Conservation (phyloP, 148 eudicot genomes). For the Vaccinium darrowii region DNA sequence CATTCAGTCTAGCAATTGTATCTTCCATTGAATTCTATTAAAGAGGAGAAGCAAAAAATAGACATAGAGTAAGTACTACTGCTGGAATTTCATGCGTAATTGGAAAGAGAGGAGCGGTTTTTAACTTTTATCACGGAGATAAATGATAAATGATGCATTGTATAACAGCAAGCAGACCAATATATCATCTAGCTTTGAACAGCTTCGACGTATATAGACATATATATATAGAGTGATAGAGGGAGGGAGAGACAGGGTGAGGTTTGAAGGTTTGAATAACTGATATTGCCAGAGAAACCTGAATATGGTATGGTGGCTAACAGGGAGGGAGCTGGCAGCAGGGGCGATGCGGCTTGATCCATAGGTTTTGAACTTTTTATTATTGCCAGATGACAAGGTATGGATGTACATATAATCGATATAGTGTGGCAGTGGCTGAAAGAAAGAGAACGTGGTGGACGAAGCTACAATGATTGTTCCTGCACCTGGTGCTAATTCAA, state of each 20-base stretch:
- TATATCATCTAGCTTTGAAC: not conserved
- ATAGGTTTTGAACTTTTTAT: not conserved
- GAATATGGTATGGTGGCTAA: too few relatives aligned
- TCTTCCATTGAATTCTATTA: constrained; percentile 55
- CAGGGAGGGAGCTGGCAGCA: too few relatives aligned
- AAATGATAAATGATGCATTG: not conserved
- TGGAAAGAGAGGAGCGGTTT: not conserved
- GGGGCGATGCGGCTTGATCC: too few relatives aligned
- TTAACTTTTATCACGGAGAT: not conserved
- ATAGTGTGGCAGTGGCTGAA: too few relatives aligned
- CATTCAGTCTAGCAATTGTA: constrained; percentile 41
- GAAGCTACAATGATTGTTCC: not conserved
- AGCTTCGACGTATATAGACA: not conserved
- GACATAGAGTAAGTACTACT: not conserved
- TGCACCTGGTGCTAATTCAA: not conserved
- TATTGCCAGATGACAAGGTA: not conserved
- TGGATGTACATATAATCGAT: too few relatives aligned
- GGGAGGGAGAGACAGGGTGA: not conserved
- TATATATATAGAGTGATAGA: not conserved
- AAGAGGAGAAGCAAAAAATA: constrained; percentile 15
- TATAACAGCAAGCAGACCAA: not conserved
- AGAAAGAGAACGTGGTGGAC: not conserved
- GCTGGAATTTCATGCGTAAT: not conserved
- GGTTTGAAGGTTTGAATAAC: not conserved
- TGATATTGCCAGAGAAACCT: too few relatives aligned